Conservation (phyloP, 495 filamentous ascomycete genomes). For the Barbatosphaeria neglecta region DNA sequence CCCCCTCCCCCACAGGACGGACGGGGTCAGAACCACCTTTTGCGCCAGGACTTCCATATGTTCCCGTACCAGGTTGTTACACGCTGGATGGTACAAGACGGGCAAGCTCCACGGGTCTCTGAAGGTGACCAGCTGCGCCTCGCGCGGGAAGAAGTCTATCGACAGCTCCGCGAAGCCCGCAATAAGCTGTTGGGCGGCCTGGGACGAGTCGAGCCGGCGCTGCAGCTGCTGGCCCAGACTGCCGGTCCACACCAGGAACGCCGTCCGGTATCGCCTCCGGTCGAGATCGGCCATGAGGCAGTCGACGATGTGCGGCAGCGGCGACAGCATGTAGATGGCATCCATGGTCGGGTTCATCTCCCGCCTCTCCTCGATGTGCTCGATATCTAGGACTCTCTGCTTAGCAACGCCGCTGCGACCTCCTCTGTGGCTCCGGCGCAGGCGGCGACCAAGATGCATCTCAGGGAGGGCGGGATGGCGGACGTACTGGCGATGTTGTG, state of each 20-base stretch:
- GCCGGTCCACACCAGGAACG: slow-evolving; percentile 74
- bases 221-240: slow-evolving; percentile 30
- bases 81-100: slow-evolving; percentile 78
- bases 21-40: slow-evolving; percentile 46
- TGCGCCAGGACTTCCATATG: slow-evolving; percentile 77
- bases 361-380: slow-evolving; percentile 77
- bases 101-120: slow-evolving; percentile 92
- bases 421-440: too few relatives aligned
- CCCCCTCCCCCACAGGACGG: too few relatives aligned
- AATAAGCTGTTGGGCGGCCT: slow-evolving; percentile 57
- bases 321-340: slow-evolving; percentile 82
- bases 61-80: slow-evolving; percentile 66
- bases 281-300: slow-evolving; percentile 90
- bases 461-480: neutral
- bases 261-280: slow-evolving; percentile 59
- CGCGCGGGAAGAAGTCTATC: slow-evolving; percentile 78
- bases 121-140: slow-evolving; percentile 85
- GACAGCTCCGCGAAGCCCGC: slow-evolving; percentile 60
- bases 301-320: slow-evolving; percentile 75
- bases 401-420: slow-evolving; percentile 2
- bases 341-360: slow-evolving; percentile 76
- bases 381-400: slow-evolving; percentile 53
- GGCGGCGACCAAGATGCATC: too few relatives aligned
- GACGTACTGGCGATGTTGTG: slow-evolving; percentile 83
- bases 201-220: slow-evolving; percentile 26